These are phyloP conservation scores for Yamadazyma olivae DNA, from an alignment of 805 yeast genomes.

Conservation along the genomic window DNA sequence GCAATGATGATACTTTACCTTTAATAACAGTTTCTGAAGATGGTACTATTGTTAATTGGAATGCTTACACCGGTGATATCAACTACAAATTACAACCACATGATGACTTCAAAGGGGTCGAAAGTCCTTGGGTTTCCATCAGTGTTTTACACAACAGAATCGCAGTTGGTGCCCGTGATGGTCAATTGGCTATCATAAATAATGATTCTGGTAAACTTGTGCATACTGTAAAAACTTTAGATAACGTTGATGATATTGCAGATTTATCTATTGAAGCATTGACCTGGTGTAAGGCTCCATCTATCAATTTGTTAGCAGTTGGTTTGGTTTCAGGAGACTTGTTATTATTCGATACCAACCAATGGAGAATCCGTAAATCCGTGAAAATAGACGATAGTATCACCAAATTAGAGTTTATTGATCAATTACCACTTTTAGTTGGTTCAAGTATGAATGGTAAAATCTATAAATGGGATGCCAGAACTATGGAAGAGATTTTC, in stretches of 20 bases:
- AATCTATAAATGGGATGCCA: constrained; percentile 82
- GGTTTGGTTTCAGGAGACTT: constrained; percentile 90
- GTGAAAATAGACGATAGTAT: constrained; percentile 71
- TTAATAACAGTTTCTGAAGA: constrained; percentile 82
- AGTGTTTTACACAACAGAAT: constrained; percentile 50
- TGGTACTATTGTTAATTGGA: constrained; percentile 85
- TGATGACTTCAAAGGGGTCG: constrained; percentile 66
- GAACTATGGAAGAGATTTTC: constrained; percentile 76
- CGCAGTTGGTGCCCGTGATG: constrained; percentile 88
- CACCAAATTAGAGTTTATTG: constrained; percentile 71
- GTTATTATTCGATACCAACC: constrained; percentile 74
- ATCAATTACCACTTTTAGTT: constrained; percentile 54
- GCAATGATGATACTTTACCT: constrained; percentile 54
- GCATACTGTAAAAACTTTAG: constrained; percentile 62
- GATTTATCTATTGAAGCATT: constrained; percentile 56
- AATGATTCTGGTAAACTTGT: constrained; percentile 70
- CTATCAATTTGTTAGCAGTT: constrained; percentile 63
- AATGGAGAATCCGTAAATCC: constrained; percentile 81
- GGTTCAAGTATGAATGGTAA: constrained; percentile 84
- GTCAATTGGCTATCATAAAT: constrained; percentile 77
- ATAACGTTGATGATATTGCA: constrained; percentile 44
- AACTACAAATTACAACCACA: constrained; percentile 61
- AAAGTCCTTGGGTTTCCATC: constrained; percentile 87
- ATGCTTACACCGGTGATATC: constrained; percentile 72
- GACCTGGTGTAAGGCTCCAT: constrained; percentile 64